Percentiles rank a stretch among this genome's conserved stretches.
These are phyloP conservation scores for Blastobotrys robertii DNA, from an alignment of 805 yeast species.

Conservation along the genomic window DNA sequence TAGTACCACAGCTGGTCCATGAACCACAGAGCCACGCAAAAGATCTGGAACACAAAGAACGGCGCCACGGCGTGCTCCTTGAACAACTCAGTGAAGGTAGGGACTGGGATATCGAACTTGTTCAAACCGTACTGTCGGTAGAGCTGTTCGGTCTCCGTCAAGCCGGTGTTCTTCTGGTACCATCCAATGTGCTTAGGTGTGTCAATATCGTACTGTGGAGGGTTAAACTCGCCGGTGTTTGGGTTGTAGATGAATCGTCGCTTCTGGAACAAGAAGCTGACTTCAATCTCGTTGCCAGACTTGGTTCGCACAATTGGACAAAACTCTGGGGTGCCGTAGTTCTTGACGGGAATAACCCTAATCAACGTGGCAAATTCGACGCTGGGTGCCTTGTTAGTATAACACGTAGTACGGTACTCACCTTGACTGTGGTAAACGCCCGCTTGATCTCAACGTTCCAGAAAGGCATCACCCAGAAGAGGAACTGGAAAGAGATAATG, in stretches of 20 bases:
- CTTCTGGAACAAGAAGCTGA: slow-evolving; percentile 79
- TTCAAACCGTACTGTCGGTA: slow-evolving; percentile 69
- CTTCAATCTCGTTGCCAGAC: slow-evolving; percentile 50
- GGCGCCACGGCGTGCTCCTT: slow-evolving; percentile 98
- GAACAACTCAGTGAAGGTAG: slow-evolving; percentile 81
- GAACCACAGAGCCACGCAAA: slow-evolving; percentile 91
- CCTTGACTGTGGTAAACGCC: slow-evolving; percentile 48
- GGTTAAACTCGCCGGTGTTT: slow-evolving; percentile 48
- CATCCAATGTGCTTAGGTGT: slow-evolving; percentile 44
- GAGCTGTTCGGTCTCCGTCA: slow-evolving; percentile 27
- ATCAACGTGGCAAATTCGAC: slow-evolving; percentile 62
- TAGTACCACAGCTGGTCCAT: slow-evolving; percentile 97
- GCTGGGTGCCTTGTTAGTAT: slow-evolving; percentile 31
- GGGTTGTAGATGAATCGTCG: slow-evolving; percentile 71
- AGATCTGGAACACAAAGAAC: slow-evolving; percentile 90
- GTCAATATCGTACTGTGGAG: slow-evolving; percentile 65
- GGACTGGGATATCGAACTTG: slow-evolving; percentile 89
- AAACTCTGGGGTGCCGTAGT: slow-evolving; percentile 79
- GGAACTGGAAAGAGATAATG: slow-evolving; percentile 58
- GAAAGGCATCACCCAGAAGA: slow-evolving; percentile 83
- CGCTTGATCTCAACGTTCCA: slow-evolving; percentile 76
- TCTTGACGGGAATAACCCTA: slow-evolving; percentile 70
- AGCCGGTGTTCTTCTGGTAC: slow-evolving; percentile 49
- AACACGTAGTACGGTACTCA: neutral
- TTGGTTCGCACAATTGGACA: slow-evolving; percentile 42